A percentile compares a stretch with the other conserved stretches of the same genome.
phyloP scores from a whole-genome alignment of 176 grass and related monocot species.

The Poa pratensis region DNA sequence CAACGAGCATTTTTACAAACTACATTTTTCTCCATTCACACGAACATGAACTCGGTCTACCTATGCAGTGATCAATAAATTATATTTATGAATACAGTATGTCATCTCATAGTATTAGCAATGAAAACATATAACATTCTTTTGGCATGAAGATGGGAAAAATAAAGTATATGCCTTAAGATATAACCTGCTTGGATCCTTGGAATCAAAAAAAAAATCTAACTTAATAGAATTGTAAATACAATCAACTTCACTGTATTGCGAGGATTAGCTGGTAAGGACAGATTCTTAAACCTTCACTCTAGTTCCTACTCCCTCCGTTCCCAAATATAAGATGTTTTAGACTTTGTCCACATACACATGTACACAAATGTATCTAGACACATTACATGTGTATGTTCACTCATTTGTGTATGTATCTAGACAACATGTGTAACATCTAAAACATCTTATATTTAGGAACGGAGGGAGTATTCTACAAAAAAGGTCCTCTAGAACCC shows the following conservation, averaged over 20 bases:
- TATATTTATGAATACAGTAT: not conserved
- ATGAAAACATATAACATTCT: not conserved
- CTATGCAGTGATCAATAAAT: not conserved
- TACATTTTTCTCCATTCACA: not conserved
- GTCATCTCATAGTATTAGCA: not conserved
- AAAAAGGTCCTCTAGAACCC: not conserved
- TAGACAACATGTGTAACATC: too few species aligned
- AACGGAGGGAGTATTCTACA: not conserved
- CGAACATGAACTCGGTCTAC: not conserved
- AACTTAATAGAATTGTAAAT: not conserved
- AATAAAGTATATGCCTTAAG: not conserved
- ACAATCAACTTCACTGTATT: not conserved
- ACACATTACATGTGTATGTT: too few species aligned
- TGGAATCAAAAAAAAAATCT: not conserved
- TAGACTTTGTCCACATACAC: too few species aligned
- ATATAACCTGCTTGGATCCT: not conserved
- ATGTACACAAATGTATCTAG: too few species aligned
- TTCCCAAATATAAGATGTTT: too few species aligned
- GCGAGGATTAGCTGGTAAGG: not conserved
- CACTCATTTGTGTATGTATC: too few species aligned
- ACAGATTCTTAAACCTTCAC: not conserved
- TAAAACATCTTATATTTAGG: too few species aligned
- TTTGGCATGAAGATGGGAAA: not conserved
- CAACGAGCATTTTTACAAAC: not conserved
- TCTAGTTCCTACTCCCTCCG: not conserved